Base-by-base conservation (phyloP, 495 filamentous ascomycete genomes). In the Tuber brumale region DNA sequence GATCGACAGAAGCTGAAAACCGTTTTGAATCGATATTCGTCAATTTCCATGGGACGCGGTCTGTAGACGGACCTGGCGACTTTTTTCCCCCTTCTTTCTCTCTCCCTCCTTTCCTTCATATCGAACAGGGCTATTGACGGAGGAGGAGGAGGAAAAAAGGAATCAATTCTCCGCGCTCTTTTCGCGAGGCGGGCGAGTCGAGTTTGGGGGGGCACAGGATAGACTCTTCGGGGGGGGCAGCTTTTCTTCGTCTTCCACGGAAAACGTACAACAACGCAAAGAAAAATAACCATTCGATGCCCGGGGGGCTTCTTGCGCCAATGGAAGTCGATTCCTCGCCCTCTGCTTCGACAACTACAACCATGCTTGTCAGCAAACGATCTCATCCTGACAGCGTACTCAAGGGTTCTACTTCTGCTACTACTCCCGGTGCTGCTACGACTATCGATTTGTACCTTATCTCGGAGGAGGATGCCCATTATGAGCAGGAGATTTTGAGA, bases 401-500 rank as follows among this genome's bases (percentile, higher is more conserved):
- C 84, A 79, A 82, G 85, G 82, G 85, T 85, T 75, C 84, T 73
- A 85, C 72, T 83, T 88, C 84, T 83, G 86, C 84, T 83, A 86
- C 73, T 57, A 27, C 74, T n/a, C n/a, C n/a, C 44, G 80, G 69
- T 57, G 51, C 61, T 37, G 71, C 70, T 69, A 83, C 79, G 81
- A 73, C 76, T 66, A 83, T 83, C 71, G 91, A 94, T 83, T 86
- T 96, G 73, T 91, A 92, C 81, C 86, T 97, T 75, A 93, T 97
- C 91, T 90, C 92, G 74, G 92, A 94, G 76, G 92, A 95, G 83
- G 96, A 99, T 84, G 90, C 91, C 48, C 88, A 97, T 44, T 98
- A 97, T 86, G 96, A 99, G 85, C 94, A 97, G 85, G 96, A 99
- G 85, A 89, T 99, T 70, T 86, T 94, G 66, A 91, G 94, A 76